Evolutionary conservation across 345 rosid species (phyloP), one percentile per base, ranked within the genome.

Genomic region (Syzygium grande): DNA sequence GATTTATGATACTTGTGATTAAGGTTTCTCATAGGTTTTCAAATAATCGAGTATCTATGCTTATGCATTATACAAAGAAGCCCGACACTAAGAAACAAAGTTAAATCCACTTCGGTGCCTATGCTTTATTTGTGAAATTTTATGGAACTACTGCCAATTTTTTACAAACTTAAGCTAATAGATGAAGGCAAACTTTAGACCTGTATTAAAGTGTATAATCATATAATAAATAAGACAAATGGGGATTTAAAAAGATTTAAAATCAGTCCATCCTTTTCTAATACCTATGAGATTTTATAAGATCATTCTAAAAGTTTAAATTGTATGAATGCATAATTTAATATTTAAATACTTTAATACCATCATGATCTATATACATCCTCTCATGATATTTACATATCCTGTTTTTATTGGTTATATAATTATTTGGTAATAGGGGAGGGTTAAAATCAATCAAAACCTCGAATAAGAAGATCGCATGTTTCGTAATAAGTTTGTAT

Each of bases 381-480:
- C 8, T 59, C 27, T 59, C 68, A 59, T 27, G 2, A 59, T 11
- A 27, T 27, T 27, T 12, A 27, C 30, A 59, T 59, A 12, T 59
- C 30, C 30, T 27, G 29, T 59, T 30, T 3, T 30, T 3, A 27
- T 27, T 59, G 30, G 17, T 59, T 59, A 2, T 61, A 6, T 61
- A 61, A 14, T 61, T 61, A n/a, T 2, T 61, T 1, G 5, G 2
- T n/a, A 61, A 61, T 1, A 0, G 0, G 19, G 54, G 5, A n/a
- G 73, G 73, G 73, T 61, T n/a, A 61, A 59, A 59, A 59, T 59
- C 68, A 27, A 59, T 11, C 30, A 12, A 59, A 59, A 11, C 3
- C 30, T 59, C 7, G 2, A 59, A 59, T 59, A 11, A 12, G 68
- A 59, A 59, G 73, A n/a, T 27, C 1, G 2, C 73, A n/a, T 61